These are phyloP conservation scores for Zizania palustris DNA, from an alignment of 202 grass and related monocot species.

Conservation along the genomic window DNA sequence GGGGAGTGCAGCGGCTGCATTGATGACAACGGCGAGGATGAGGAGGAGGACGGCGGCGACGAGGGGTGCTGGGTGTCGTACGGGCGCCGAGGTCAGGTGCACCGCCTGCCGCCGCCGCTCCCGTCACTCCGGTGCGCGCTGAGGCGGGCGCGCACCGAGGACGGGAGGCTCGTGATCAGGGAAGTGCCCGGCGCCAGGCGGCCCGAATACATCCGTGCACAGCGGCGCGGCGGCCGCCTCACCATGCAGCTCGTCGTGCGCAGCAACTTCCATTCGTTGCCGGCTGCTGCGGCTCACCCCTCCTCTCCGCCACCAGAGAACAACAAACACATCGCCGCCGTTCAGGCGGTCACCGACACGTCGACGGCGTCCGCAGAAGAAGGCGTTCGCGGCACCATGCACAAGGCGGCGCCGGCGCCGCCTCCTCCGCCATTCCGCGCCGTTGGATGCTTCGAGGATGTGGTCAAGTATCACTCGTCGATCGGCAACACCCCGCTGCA, in stretches of 20 bases:
- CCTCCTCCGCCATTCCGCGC: background rate
- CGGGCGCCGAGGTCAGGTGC: constrained; percentile 11
- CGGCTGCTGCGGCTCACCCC: background rate
- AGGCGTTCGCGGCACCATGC: background rate
- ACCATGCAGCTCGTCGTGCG: constrained; percentile 43
- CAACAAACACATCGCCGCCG: background rate
- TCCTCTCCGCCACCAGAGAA: background rate
- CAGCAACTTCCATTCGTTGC: background rate
- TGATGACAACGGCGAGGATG: background rate
- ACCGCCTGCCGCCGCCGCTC: constrained; percentile 45
- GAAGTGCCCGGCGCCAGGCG: constrained; percentile 31
- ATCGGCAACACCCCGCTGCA: constrained; percentile 20
- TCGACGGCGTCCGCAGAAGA: background rate
- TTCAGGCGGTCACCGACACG: background rate
- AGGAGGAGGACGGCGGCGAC: background rate
- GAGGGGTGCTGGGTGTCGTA: constrained; percentile 49
- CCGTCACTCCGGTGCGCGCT: constrained; percentile 44
- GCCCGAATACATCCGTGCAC: constrained; percentile 39
- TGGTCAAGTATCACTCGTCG: constrained; percentile 27
- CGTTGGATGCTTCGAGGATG: constrained; percentile 46
- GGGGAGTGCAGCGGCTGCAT: background rate
- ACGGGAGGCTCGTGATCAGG: constrained; percentile 53
- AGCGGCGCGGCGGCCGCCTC: constrained; percentile 33
- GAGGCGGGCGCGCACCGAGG: constrained; percentile 33
- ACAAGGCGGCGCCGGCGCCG: background rate